These are phyloP conservation scores for Fusarium tupiense DNA, from an alignment of 2,329 filamentous ascomycete species.

Conservation along the genomic window DNA sequence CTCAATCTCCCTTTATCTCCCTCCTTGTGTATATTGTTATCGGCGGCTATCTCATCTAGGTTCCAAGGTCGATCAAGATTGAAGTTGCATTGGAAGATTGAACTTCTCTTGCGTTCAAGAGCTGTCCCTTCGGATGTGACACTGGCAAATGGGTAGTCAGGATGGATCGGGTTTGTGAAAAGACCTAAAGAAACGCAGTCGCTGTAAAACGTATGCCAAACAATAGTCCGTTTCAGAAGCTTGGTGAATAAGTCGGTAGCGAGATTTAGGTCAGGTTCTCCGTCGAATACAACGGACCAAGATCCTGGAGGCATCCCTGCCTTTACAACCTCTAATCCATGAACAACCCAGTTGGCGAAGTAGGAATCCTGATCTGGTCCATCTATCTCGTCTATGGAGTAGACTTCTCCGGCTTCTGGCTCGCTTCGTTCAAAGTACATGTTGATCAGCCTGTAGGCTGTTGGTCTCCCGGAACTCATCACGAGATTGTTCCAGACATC, in stretches of 20 bases:
- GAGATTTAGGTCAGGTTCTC: background rate
- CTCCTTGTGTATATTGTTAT: background rate
- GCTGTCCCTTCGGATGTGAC: fast-evolving
- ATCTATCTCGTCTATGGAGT: fast-evolving
- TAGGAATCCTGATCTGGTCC: background rate
- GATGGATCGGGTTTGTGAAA: background rate
- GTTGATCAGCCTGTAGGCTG: fast-evolving
- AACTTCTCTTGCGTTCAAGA: background rate
- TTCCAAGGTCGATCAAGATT: background rate
- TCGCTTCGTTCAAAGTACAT: background rate
- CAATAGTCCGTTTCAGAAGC: background rate
- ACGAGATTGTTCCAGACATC: background rate
- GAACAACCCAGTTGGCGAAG: background rate
- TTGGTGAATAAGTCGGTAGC: background rate
- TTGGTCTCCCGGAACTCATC: fast-evolving
- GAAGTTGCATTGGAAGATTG: slow-evolving; percentile 9
- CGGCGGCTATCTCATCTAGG: background rate
- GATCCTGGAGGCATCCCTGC: background rate
- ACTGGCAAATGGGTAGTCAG: background rate
- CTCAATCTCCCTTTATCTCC: too few relatives aligned
- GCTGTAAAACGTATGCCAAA: background rate
- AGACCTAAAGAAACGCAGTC: background rate
- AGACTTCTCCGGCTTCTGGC: fast-evolving
- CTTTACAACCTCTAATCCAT: background rate
- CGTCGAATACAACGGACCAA: background rate